These are phyloP conservation scores for Talaromyces thailandensis DNA, from an alignment of 495 filamentous ascomycete genomes.

Conservation along the genomic window DNA sequence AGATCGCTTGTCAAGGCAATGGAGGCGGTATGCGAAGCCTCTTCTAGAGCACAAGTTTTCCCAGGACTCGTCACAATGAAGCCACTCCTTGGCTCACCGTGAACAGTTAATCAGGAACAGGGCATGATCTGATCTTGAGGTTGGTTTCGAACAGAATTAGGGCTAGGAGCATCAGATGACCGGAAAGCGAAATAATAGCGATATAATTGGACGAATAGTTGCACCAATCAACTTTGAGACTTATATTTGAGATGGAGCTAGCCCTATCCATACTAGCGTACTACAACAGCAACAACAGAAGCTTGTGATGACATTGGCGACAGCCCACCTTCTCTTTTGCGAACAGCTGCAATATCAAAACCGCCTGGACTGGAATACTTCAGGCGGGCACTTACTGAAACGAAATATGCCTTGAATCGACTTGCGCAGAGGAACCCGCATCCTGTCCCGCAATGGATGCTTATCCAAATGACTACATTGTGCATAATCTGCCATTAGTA, in stretches of 20 bases:
- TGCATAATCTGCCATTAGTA: slow-evolving; percentile 73
- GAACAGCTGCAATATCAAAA: background rate
- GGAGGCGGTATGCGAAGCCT: background rate
- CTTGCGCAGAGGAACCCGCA: slow-evolving; percentile 11
- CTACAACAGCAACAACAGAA: background rate
- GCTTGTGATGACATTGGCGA: background rate
- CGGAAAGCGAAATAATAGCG: no score
- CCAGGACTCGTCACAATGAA: no score
- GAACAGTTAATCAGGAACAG: no score
- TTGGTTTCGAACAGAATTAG: no score
- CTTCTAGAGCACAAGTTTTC: no score
- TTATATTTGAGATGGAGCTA: background rate
- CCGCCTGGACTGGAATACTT: background rate
- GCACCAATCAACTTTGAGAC: background rate
- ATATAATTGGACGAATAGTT: background rate
- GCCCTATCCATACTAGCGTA: background rate
- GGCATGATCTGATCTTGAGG: no score
- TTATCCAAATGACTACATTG: slow-evolving; percentile 71
- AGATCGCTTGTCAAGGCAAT: background rate
- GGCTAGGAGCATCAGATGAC: no score
- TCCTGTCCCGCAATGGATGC: slow-evolving; percentile 65
- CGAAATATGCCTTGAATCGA: slow-evolving; percentile 30
- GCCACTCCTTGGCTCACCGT: no score
- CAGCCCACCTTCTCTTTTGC: background rate
- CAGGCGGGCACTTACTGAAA: background rate